Evolutionary conservation across 345 rosid genomes (phyloP).

Genomic region (Kandelia obovata): DNA sequence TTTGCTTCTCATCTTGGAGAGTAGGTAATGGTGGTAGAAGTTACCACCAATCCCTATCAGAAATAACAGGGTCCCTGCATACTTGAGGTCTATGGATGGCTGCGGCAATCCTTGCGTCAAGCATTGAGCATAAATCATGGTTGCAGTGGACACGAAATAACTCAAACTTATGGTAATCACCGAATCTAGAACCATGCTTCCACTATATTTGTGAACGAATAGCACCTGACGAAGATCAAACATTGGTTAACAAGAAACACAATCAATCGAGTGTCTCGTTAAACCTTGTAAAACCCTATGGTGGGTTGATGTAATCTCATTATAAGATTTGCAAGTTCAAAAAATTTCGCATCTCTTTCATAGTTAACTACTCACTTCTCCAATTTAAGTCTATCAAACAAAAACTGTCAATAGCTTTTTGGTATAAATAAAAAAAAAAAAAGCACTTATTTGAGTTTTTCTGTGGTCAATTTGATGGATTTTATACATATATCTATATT

Average conservation of each 20-base stretch:
- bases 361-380: too few species aligned
- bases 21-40: conserved; percentile 69
- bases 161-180: conserved; percentile 27
- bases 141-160: conserved; percentile 37
- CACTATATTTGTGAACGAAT: conserved; percentile 64
- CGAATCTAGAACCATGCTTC: conserved; percentile 36
- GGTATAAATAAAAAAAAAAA: too few species aligned
- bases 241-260: background rate
- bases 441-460: background rate
- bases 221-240: conserved; percentile 31
- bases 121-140: conserved; percentile 45
- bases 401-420: too few species aligned
- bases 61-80: conserved; percentile 45
- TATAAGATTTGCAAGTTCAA: too few species aligned
- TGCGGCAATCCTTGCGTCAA: conserved; percentile 34
- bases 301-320: too few species aligned
- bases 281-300: background rate
- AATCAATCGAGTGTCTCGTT: background rate
- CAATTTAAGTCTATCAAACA: too few species aligned
- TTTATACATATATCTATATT: too few species aligned
- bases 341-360: too few species aligned
- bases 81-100: conserved; percentile 41
- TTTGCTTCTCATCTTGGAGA: conserved; percentile 48
- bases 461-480: too few species aligned
- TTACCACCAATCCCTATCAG: conserved; percentile 59